Conservation (phyloP, 202 grass and related monocot genomes). For the Cymbopogon flexuosus region DNA sequence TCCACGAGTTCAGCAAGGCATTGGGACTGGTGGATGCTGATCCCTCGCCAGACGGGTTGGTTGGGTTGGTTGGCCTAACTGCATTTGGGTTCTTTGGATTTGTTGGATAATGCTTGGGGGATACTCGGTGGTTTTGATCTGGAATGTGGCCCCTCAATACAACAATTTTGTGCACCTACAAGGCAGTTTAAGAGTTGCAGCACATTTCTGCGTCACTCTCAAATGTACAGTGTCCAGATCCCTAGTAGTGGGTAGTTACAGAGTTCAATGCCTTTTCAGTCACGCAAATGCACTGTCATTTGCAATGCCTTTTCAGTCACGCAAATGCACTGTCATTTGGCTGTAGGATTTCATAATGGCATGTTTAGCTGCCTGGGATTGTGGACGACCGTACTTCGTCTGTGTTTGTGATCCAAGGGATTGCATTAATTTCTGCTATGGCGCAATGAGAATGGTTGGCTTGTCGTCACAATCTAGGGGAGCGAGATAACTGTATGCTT, state of each 20-base stretch:
- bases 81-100: not conserved
- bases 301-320: not conserved
- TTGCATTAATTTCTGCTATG: not conserved
- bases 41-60: not conserved
- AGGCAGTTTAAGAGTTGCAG: not conserved
- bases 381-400: not conserved
- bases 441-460: not conserved
- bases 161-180: not conserved
- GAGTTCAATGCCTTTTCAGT: not conserved
- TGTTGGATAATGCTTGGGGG: not conserved
- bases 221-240: not conserved
- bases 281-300: too few species aligned
- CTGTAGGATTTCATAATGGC: not conserved
- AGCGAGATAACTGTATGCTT: not conserved
- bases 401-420: not conserved
- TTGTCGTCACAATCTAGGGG: not conserved
- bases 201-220: not conserved
- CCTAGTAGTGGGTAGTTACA: not conserved
- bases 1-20: not conserved
- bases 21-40: not conserved
- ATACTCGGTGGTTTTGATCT: not conserved
- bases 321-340: not conserved
- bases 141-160: not conserved
- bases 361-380: not conserved
- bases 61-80: not conserved